Evolutionary conservation across 2,329 filamentous ascomycete genomes (phyloP).

Genomic region (Rhinocladiella similis): DNA sequence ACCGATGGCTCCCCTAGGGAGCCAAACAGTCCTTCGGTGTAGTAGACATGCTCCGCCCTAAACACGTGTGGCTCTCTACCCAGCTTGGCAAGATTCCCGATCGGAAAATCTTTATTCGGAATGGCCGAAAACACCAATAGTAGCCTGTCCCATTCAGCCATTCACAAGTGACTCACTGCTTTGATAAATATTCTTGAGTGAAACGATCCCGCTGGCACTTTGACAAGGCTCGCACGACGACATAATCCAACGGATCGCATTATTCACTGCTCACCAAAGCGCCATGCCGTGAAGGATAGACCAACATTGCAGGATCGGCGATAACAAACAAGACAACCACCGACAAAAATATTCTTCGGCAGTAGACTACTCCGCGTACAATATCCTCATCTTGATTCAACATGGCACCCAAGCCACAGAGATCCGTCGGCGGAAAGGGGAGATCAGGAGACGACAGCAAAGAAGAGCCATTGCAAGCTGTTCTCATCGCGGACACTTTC

Average conservation of each 20-base stretch:
- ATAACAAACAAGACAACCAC: neutral
- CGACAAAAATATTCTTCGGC: neutral
- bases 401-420: constrained; percentile 34
- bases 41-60: neutral
- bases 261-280: too few species aligned
- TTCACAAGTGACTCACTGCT: constrained; percentile 13
- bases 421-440: constrained; percentile 35
- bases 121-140: neutral
- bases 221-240: too few species aligned
- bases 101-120: neutral
- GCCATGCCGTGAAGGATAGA: too few species aligned
- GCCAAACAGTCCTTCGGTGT: too few species aligned
- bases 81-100: neutral
- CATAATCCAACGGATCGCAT: too few species aligned
- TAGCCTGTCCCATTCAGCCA: neutral
- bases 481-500: constrained; percentile 91
- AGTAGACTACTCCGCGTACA: neutral
- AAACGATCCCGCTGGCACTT: too few species aligned
- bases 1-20: too few species aligned
- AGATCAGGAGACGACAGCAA: constrained; percentile 56
- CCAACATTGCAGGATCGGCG: too few species aligned
- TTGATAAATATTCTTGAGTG: neutral
- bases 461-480: constrained; percentile 64
- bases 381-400: neutral
- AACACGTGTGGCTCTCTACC: neutral